phyloP scores from a whole-genome alignment of 495 filamentous ascomycete genomes.

The Copromyces sp. region DNA sequence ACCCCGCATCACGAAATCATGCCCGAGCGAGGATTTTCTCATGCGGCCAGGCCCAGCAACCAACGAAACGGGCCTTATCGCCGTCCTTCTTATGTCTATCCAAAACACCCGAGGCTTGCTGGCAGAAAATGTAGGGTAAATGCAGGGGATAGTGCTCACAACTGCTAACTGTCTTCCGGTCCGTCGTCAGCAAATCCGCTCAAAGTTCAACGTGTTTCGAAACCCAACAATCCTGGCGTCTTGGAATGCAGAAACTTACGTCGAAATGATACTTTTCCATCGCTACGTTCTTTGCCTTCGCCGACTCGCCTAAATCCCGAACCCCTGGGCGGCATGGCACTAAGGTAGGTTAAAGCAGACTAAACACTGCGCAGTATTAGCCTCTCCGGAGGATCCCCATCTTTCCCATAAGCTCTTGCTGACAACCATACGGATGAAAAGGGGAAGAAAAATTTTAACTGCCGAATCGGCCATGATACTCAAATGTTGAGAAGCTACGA shows the following conservation, averaged over 20 bases:
- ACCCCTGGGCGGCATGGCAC: not conserved
- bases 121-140: not conserved
- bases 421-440: not conserved
- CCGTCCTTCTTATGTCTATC: not conserved
- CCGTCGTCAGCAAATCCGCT: not conserved
- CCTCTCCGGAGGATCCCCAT: not conserved
- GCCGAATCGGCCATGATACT: not conserved
- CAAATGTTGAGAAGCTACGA: not conserved
- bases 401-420: not conserved
- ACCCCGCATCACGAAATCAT: not conserved
- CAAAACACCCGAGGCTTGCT: not conserved
- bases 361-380: not conserved
- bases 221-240: not conserved
- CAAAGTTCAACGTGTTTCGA: not conserved
- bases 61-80: not conserved
- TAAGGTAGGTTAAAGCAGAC: not conserved
- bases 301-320: not conserved
- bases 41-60: not conserved
- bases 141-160: not conserved
- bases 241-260: not conserved
- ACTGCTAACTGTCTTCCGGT: not conserved
- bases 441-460: not conserved
- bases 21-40: not conserved
- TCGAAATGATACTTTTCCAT: not conserved
- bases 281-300: not conserved